Evolutionary conservation across 345 rosid genomes (phyloP).

Genomic region (Salix brachista): DNA sequence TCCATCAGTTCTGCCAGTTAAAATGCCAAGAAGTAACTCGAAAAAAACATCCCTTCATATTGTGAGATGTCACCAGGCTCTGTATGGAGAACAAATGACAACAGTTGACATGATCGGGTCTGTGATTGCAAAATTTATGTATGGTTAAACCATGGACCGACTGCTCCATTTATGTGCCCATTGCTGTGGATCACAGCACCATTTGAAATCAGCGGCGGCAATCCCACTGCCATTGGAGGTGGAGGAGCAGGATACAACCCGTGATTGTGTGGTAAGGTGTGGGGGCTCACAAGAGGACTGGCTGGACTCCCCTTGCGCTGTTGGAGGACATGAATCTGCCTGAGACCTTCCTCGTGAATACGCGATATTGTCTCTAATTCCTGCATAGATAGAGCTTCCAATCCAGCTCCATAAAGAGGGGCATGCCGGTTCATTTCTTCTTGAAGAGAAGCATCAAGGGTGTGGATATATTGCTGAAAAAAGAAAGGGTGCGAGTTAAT

Average conservation of each 20-base stretch:
- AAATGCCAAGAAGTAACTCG: constrained; percentile 30
- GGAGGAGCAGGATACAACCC: constrained; percentile 65
- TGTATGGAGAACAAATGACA: constrained; percentile 14
- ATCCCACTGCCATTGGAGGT: constrained; percentile 65
- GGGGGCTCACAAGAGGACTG: constrained; percentile 64
- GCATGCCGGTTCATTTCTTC: constrained; percentile 93
- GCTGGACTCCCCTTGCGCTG: constrained; percentile 74
- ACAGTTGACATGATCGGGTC: neutral
- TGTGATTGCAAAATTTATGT: constrained; percentile 13
- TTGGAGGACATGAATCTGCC: constrained; percentile 75
- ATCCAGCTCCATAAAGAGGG: constrained; percentile 88
- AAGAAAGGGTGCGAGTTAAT: neutral
- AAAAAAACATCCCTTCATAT: constrained; percentile 20
- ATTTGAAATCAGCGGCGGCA: constrained; percentile 64
- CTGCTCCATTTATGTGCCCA: constrained; percentile 70
- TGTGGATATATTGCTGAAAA: constrained; percentile 82
- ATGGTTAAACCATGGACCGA: constrained; percentile 88
- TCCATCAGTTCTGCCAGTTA: constrained; percentile 33
- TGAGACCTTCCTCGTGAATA: constrained; percentile 92
- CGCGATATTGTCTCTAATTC: constrained; percentile 83
- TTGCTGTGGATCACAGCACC: constrained; percentile 75
- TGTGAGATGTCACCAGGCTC: constrained; percentile 21
- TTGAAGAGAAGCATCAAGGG: constrained; percentile 65
- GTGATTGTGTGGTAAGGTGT: constrained; percentile 53
- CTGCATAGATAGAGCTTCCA: constrained; percentile 84